phyloP scores from a whole-genome alignment of 805 yeast species.

The Blastobotrys mokoenaii region DNA sequence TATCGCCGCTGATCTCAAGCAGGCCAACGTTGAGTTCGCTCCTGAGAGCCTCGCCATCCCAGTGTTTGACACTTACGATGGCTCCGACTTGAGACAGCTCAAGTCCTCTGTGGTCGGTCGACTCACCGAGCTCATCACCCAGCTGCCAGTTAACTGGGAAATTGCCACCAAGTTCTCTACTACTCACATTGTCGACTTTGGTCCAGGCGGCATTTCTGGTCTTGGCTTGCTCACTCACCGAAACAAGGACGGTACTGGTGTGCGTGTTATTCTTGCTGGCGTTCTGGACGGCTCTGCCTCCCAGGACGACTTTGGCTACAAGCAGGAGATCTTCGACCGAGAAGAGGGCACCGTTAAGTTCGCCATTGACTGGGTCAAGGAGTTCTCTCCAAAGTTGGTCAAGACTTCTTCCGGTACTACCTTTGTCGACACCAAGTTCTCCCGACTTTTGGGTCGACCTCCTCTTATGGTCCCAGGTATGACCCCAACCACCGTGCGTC shows the following conservation, averaged over 20 bases:
- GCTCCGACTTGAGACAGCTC: conserved; percentile 58
- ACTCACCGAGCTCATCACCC: conserved; percentile 74
- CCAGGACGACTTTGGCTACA: conserved; percentile 88
- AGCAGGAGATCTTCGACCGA: conserved; percentile 85
- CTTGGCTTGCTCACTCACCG: conserved; percentile 93
- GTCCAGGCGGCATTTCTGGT: conserved; percentile 98
- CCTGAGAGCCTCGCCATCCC: conserved; percentile 62
- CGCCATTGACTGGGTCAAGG: conserved; percentile 86
- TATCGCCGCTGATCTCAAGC: conserved; percentile 57
- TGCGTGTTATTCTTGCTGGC: conserved; percentile 89
- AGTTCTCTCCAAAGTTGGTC: conserved; percentile 77
- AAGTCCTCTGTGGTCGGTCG: conserved; percentile 54
- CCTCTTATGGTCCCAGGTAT: conserved; percentile 98
- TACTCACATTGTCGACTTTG: conserved; percentile 91
- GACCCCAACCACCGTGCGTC: conserved; percentile 97
- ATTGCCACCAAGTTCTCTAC: conserved; percentile 68
- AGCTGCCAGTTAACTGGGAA: conserved; percentile 94
- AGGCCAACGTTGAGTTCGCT: conserved; percentile 49
- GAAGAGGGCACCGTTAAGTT: conserved; percentile 56
- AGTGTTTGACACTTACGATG: conserved; percentile 83
- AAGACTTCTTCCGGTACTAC: conserved; percentile 59
- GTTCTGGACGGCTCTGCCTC: conserved; percentile 58
- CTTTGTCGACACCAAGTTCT: conserved; percentile 89
- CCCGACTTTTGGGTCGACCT: conserved; percentile 84
- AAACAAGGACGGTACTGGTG: conserved; percentile 98